Conservation (phyloP, 1,139 yeast genomes). For the Yamadazyma conglobata region DNA sequence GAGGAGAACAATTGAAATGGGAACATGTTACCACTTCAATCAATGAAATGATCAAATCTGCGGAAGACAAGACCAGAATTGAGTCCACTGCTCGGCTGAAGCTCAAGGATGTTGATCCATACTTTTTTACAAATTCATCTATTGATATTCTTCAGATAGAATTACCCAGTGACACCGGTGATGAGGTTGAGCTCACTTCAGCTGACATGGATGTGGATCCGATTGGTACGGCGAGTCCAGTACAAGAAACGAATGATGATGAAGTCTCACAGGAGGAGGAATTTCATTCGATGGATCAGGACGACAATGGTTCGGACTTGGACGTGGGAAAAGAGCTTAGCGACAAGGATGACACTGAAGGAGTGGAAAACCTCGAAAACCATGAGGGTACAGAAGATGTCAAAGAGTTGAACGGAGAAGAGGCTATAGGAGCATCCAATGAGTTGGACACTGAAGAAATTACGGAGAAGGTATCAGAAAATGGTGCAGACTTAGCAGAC, state of each 20-base stretch:
- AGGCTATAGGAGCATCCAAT: not conserved
- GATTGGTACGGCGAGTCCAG: too few species aligned
- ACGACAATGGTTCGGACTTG: too few species aligned
- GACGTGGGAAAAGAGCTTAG: too few species aligned
- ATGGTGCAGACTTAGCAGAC: not conserved
- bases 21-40: constrained; percentile 23
- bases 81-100: constrained; percentile 35
- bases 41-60: constrained; percentile 25
- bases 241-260: too few species aligned
- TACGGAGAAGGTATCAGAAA: not conserved
- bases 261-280: too few species aligned
- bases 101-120: constrained; percentile 44
- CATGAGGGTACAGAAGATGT: too few species aligned
- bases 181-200: too few species aligned
- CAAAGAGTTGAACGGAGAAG: too few species aligned
- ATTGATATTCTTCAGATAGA: constrained; percentile 30
- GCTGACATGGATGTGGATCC: too few species aligned
- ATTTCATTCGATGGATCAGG: too few species aligned
- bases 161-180: constrained; percentile 4
- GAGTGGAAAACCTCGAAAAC: not conserved
- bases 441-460: not conserved
- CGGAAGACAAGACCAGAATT: constrained; percentile 29
- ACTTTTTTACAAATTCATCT: constrained; percentile 45
- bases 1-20: constrained; percentile 23
- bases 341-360: not conserved